A percentile compares a stretch with the other conserved stretches of the same genome.
phyloP scores from a whole-genome alignment of 1,284 basidiomycete genomes.

The Marasmius fiardii region DNA sequence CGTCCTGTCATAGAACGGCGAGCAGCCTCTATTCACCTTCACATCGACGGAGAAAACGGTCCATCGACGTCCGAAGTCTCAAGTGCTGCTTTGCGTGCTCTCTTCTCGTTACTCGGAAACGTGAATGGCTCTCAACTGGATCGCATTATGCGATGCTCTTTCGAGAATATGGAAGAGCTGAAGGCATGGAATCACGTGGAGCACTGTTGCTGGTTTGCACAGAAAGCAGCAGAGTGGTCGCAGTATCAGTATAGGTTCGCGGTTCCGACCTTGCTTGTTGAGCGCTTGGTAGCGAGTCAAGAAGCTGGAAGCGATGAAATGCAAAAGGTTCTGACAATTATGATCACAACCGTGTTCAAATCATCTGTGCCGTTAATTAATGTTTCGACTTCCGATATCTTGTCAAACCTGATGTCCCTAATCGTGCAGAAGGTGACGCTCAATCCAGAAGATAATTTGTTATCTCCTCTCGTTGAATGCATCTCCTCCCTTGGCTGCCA shows the following conservation, averaged over 20 bases:
- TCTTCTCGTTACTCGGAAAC: constrained; percentile 74
- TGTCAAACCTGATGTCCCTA: constrained; percentile 74
- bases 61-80: constrained; percentile 76
- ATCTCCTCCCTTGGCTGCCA: constrained; percentile 85
- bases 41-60: constrained; percentile 85
- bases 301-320: constrained; percentile 55
- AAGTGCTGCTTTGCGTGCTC: constrained; percentile 67
- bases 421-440: constrained; percentile 70
- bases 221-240: constrained; percentile 78
- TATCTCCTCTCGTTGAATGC: constrained; percentile 74
- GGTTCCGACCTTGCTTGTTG: constrained; percentile 83
- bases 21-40: constrained; percentile 83
- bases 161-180: constrained; percentile 62
- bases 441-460: constrained; percentile 62
- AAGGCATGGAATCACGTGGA: constrained; percentile 71
- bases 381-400: constrained; percentile 86
- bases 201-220: constrained; percentile 83
- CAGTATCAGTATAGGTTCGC: constrained; percentile 92
- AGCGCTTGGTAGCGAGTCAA: constrained; percentile 70
- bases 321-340: constrained; percentile 72
- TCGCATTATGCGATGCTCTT: constrained; percentile 67
- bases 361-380: constrained; percentile 85
- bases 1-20: constrained; percentile 74
- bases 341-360: constrained; percentile 84
- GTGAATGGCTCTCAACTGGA: constrained; percentile 78